Conservation (phyloP, 2,329 filamentous ascomycete species). For the Coleophoma cylindrospora region DNA sequence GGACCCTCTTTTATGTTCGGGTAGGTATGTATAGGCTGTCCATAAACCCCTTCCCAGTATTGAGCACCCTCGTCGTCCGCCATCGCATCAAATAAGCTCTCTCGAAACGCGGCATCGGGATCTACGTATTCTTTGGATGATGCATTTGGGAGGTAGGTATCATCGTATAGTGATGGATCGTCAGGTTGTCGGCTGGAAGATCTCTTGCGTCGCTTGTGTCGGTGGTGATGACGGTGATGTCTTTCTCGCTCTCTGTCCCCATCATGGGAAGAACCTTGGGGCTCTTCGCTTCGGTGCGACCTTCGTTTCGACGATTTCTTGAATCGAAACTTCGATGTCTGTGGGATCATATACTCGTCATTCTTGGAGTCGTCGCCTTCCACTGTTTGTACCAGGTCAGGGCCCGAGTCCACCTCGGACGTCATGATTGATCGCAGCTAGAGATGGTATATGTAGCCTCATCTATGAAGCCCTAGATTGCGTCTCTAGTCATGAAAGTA, state of each 20-base stretch:
- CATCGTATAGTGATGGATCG: constrained; percentile 31
- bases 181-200: constrained; percentile 21
- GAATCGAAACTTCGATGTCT: constrained; percentile 22
- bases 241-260: constrained; percentile 3
- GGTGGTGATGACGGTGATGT: constrained; percentile 20
- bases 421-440: constrained; percentile 9
- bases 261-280: constrained; percentile 6
- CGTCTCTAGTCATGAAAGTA: too few species aligned
- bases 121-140: constrained; percentile 42
- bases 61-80: constrained; percentile 93
- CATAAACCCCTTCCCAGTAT: constrained; percentile 97
- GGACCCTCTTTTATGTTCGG: constrained; percentile 36
- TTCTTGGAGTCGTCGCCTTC: neutral
- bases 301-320: constrained; percentile 19
- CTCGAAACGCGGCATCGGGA: constrained; percentile 75
- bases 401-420: constrained; percentile 4
- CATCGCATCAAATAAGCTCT: constrained; percentile 94
- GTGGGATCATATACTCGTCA: constrained; percentile 8
- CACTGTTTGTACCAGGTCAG: neutral
- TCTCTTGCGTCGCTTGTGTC: constrained; percentile 17
- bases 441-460: too few species aligned
- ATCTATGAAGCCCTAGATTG: too few species aligned
- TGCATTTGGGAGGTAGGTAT: constrained; percentile 31
- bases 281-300: constrained; percentile 3
- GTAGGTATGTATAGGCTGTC: constrained; percentile 86